These are phyloP conservation scores for Auriscalpium microsporum DNA, from an alignment of 768 basidiomycete genomes.

Conservation along the genomic window DNA sequence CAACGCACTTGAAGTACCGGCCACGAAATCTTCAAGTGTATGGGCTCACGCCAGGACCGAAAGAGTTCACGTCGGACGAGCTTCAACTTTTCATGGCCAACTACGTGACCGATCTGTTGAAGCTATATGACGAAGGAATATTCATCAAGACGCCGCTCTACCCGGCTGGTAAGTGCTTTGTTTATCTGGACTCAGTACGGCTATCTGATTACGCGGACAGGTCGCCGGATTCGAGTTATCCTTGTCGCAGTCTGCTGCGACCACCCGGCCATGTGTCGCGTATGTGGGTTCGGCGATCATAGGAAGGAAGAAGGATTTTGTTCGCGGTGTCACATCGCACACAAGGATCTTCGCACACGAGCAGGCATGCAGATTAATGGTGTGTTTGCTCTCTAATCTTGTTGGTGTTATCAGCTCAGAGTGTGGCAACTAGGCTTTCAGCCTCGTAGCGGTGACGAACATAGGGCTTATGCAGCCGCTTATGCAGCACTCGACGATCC, in stretches of 20 bases:
- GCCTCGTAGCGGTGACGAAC: not conserved
- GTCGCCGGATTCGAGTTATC: not conserved
- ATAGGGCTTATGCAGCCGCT: not conserved
- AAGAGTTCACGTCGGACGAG: not conserved
- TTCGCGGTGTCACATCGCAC: slow-evolving; percentile 5
- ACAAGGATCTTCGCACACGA: not conserved
- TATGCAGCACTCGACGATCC: not conserved
- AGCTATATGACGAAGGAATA: not conserved
- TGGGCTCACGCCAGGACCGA: not conserved
- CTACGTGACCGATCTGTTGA: not conserved
- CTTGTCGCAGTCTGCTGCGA: slow-evolving; percentile 7
- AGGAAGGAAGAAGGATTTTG: slow-evolving; percentile 4
- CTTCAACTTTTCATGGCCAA: not conserved
- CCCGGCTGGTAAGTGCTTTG: not conserved
- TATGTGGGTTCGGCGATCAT: slow-evolving; percentile 11
- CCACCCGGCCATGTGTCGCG: slow-evolving; percentile 13
- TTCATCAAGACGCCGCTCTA: not conserved
- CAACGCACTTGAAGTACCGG: not conserved
- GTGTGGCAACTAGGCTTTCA: not conserved
- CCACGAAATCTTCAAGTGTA: not conserved
- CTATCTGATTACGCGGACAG: no score
- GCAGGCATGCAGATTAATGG: not conserved
- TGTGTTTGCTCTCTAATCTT: not conserved
- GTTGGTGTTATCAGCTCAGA: not conserved
- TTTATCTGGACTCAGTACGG: no score